Percentiles rank a stretch among this genome's conserved stretches.
Evolutionary conservation across 2,329 filamentous ascomycete genomes (phyloP).

Genomic region (Macrophomina phaseolina): DNA sequence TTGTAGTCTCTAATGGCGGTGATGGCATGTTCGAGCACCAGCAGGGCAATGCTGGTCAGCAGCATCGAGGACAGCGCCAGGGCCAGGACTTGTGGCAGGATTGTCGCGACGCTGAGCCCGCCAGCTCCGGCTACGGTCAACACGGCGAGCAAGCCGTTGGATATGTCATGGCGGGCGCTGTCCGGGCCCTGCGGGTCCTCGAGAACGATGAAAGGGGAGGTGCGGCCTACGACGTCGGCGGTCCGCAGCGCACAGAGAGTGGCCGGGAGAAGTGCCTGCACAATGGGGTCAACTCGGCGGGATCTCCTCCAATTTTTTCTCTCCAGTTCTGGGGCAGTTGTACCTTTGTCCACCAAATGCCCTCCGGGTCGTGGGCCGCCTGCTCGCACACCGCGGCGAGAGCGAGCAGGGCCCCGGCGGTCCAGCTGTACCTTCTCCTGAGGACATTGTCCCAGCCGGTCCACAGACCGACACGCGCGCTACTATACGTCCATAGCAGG

Average conservation of each 20-base stretch:
- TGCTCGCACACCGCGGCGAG: slow-evolving; percentile 52
- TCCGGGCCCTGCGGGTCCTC: slow-evolving; percentile 33
- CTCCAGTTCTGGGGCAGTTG: neutral
- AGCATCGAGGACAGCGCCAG: slow-evolving; percentile 51
- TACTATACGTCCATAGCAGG: slow-evolving; percentile 44
- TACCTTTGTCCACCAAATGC: slow-evolving; percentile 55
- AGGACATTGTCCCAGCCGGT: slow-evolving; percentile 35
- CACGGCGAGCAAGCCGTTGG: slow-evolving; percentile 6
- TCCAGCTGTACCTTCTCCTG: slow-evolving; percentile 43
- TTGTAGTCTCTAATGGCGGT: slow-evolving; percentile 33
- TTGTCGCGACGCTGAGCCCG: slow-evolving; percentile 16
- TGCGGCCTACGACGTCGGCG: slow-evolving; percentile 30
- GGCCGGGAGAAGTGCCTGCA: slow-evolving; percentile 44
- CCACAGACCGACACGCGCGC: slow-evolving; percentile 41
- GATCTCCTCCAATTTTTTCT: slow-evolving; percentile 3
- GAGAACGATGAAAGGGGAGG: slow-evolving; percentile 33
- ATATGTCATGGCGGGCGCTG: slow-evolving; percentile 8
- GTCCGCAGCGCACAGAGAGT: slow-evolving; percentile 40
- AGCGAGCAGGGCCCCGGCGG: slow-evolving; percentile 49
- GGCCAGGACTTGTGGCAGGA: slow-evolving; percentile 30
- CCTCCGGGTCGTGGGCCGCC: slow-evolving; percentile 49
- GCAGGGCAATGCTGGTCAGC: slow-evolving; percentile 47
- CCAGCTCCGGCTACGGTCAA: slow-evolving; percentile 25
- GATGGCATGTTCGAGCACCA: slow-evolving; percentile 47
- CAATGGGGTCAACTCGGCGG: slow-evolving; percentile 13